Base-by-base conservation (phyloP, 2,329 filamentous ascomycete genomes). In the Niveomyces coronatus region DNA sequence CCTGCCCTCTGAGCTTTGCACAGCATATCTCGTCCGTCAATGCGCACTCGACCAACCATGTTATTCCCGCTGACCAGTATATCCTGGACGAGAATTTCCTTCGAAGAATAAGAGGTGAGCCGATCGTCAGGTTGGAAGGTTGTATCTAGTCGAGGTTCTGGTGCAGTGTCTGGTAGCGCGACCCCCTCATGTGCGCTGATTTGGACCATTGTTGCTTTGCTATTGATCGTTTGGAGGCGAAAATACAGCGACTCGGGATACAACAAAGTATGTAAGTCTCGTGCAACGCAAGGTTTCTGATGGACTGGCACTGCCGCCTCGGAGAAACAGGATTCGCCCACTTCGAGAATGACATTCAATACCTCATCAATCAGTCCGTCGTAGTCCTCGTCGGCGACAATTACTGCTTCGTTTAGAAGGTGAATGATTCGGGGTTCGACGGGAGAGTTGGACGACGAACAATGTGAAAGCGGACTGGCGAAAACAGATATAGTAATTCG, bases 11-110 rank as follows among this genome's bases (percentile, higher is more conserved):
- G 11, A 18, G 37, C 41, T 26, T 40, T 40, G 14, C 41, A 37
- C 5, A 43, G 26, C 41, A 40, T 31, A 18, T 37, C 24, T 31
- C 28, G 15, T 33, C 41, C 37, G 8, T 29, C 35, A 24, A 33
- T 11, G 4, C 26, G 28, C 5, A 33, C 41, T 37, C 27, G 29
- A 29, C 36, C 24, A 29, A 43, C 41, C 15, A 28, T 43, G 13
- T 22, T 17, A 37, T 31, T 35, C 13, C 17, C 31, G 13, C 36
- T 9, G 20, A 30, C 23, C 31, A 35, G 16, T 14, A 35, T 20
- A 10, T 38, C 15, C 11, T 39, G 17, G 30, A 42, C 20, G 15
- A 22, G 11, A 14, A 39, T 31, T 6, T 35, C 31, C 11, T 28
- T 28, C 1, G 40, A 15, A 11, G 40, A 42, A 33, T 35, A 42